phyloP scores from a whole-genome alignment of 2,329 filamentous ascomycete genomes.

The Calonectria ilicicola region DNA sequence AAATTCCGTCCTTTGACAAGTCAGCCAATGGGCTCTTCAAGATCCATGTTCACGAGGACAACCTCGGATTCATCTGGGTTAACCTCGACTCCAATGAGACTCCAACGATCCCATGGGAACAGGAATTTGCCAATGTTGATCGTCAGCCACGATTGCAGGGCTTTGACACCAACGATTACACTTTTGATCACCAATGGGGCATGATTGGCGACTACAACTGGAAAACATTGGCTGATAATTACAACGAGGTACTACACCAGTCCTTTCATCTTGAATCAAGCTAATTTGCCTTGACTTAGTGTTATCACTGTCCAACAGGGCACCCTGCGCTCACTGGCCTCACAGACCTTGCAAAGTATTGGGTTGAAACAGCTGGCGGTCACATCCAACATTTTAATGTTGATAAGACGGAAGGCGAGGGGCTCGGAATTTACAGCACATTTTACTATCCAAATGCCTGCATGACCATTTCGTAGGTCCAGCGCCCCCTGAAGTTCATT shows the following conservation, averaged over 20 bases:
- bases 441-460: constrained; percentile 63
- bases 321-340: constrained; percentile 67
- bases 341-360: constrained; percentile 66
- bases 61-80: constrained; percentile 23
- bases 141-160: constrained; percentile 55
- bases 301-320: constrained; percentile 70
- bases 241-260: constrained; percentile 57
- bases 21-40: constrained; percentile 18
- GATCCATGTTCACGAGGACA: constrained; percentile 23
- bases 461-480: constrained; percentile 59
- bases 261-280: not conserved
- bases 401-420: constrained; percentile 57
- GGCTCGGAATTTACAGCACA: constrained; percentile 54
- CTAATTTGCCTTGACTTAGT: constrained; percentile 47
- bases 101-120: constrained; percentile 61
- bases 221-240: constrained; percentile 71
- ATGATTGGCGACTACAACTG: constrained; percentile 68
- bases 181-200: constrained; percentile 67
- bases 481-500: rapidly evolving
- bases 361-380: constrained; percentile 58
- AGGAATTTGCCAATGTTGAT: constrained; percentile 61
- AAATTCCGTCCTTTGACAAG: constrained; percentile 21
- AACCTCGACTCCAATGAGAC: constrained; percentile 54
- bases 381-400: constrained; percentile 63
- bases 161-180: constrained; percentile 62